Percentiles rank a stretch among this genome's conserved stretches.
Conservation (phyloP, 2,329 filamentous ascomycete species). For the Tympanopsis confertula region DNA sequence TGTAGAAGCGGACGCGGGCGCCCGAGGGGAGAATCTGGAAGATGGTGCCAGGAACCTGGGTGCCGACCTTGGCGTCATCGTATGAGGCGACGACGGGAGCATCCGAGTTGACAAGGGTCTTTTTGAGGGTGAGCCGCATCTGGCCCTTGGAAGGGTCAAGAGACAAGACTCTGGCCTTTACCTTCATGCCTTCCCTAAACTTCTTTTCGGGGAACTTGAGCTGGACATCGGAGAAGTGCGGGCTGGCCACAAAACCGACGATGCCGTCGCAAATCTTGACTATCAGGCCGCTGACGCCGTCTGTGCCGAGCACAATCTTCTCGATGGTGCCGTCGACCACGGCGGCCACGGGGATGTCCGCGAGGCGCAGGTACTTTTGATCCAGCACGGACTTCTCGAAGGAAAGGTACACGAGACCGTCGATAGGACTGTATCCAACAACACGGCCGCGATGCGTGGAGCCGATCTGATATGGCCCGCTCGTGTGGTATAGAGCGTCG, state of each 20-base stretch:
- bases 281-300: conserved; percentile 69
- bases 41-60: conserved; percentile 76
- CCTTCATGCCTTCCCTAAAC: conserved; percentile 73
- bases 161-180: conserved; percentile 78
- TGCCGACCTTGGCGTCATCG: conserved; percentile 59
- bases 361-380: conserved; percentile 77
- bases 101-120: conserved; percentile 88
- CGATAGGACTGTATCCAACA: conserved; percentile 74
- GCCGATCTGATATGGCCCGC: conserved; percentile 67
- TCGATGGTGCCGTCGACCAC: conserved; percentile 75
- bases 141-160: conserved; percentile 65
- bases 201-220: conserved; percentile 93
- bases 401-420: conserved; percentile 76
- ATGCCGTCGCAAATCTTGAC: conserved; percentile 79
- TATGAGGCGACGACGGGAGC: conserved; percentile 68
- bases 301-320: conserved; percentile 66
- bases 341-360: conserved; percentile 75
- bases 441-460: conserved; percentile 73
- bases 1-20: conserved; percentile 88
- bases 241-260: conserved; percentile 75
- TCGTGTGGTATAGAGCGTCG: conserved; percentile 66
- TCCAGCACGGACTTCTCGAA: conserved; percentile 73
- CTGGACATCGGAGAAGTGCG: conserved; percentile 77
- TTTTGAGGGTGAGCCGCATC: conserved; percentile 83
- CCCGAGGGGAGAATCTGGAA: conserved; percentile 68